phyloP scores from a whole-genome alignment of 192 early-diverging fungal species.

The Obelidium mucronatum region DNA sequence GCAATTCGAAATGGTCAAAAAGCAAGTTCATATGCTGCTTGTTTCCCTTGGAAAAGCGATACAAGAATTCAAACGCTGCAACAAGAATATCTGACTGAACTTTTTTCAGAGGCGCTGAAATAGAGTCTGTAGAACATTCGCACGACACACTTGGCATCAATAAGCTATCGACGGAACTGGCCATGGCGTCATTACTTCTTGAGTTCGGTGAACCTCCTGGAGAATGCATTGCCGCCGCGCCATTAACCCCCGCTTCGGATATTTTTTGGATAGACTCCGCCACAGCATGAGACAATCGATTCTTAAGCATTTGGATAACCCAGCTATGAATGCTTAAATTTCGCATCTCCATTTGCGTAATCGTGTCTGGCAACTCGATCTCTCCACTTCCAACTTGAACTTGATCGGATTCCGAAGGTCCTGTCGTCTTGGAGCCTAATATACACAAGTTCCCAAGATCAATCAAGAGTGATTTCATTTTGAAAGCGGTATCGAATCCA shows the following conservation, averaged over 20 bases:
- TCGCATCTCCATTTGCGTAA: slow-evolving; percentile 30
- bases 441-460: slow-evolving; percentile 34
- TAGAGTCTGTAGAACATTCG: background rate
- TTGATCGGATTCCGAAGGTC: background rate
- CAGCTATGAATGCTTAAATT: slow-evolving; percentile 32
- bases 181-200: background rate
- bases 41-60: slow-evolving; percentile 33
- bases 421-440: slow-evolving; percentile 22
- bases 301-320: slow-evolving; percentile 29
- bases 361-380: slow-evolving; percentile 1
- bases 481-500: background rate
- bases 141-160: background rate
- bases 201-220: slow-evolving; percentile 3
- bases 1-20: slow-evolving; percentile 40
- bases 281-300: slow-evolving; percentile 25
- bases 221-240: background rate
- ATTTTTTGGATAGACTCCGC: background rate
- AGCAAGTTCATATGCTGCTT: slow-evolving; percentile 23
- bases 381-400: background rate
- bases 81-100: slow-evolving; percentile 38
- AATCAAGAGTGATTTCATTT: slow-evolving; percentile 18
- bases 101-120: slow-evolving; percentile 1
- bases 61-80: slow-evolving; percentile 41
- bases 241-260: background rate
- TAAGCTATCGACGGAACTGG: background rate